Base-by-base conservation (phyloP, 257 asterid species). In the Striga asiatica region DNA sequence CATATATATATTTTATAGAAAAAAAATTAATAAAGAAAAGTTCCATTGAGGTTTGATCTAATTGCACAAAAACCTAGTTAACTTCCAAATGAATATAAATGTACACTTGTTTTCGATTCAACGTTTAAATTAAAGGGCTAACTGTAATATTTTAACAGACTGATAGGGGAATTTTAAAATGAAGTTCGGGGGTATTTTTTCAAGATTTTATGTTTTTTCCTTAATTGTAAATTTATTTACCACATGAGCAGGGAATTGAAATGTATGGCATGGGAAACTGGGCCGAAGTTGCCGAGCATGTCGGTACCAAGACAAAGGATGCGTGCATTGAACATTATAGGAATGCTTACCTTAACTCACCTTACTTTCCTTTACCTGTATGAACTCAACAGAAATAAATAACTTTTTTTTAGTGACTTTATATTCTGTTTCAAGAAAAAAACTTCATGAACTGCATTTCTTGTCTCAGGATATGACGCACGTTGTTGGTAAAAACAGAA, bases 231-330 rank as follows among this genome's bases (percentile, higher is more conserved):
- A n/a, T n/a, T n/a, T n/a, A n/a, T n/a, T n/a, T 67, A 46, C 60
- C 37, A 48, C 23, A 9, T 58, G 17, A 39, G 14, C 67, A 86
- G 94, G 96, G 94, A 58, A 61, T 83, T 70, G 96, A 86, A 71
- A 86, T 83, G 94, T 86, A 86, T 69, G 96, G 96, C 64, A 81
- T 86, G 81, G 89, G 94, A 54, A 86, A 86, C 69, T 83, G 96
- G 92, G 86, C 86, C 2, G 94, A 86, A 77, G 84, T 86, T 66
- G 85, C 94, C 10, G 96, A 86, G 66, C 96, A 86, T 77, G 96
- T 83, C 14, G 94, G 92, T 62, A 86, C 96, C 51, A 86, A 86
- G 76, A 42, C 81, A 13, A 86, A 83, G 74, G 96, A 76, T 60
- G 67, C 69, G 31, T 86, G 96, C 71, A 75, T 86, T 46, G 84